Evolutionary conservation across 179 eudicot species (phyloP).

Genomic region (Sideroxylon spinosum): DNA sequence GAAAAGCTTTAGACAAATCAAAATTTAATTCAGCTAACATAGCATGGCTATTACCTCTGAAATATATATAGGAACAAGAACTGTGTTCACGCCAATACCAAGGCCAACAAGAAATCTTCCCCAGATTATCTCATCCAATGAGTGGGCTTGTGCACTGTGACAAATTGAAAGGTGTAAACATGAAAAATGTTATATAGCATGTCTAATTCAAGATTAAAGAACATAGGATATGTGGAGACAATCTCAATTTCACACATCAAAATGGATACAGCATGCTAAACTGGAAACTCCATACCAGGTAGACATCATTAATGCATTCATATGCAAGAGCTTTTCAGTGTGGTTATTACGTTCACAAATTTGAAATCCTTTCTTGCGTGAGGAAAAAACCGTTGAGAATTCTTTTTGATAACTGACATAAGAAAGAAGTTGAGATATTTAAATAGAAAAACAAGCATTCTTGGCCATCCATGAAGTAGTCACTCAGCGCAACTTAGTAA

Average conservation of each 20-base stretch:
- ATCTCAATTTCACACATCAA: neutral
- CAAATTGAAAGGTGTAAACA: constrained; percentile 14
- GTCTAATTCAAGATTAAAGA: neutral
- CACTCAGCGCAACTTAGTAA: neutral
- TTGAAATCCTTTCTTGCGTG: neutral
- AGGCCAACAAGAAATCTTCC: constrained; percentile 90
- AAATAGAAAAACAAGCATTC: no score
- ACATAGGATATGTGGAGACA: neutral
- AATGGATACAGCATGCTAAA: neutral
- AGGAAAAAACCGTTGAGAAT: neutral
- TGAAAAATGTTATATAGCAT: neutral
- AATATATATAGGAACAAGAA: constrained; percentile 76
- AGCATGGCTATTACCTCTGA: constrained; percentile 56
- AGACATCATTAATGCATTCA: neutral
- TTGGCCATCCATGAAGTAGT: neutral
- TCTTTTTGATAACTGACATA: neutral
- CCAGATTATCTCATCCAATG: constrained; percentile 59
- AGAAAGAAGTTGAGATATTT: no score
- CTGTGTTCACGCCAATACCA: constrained; percentile 87
- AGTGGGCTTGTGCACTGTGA: constrained; percentile 79
- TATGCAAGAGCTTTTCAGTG: neutral
- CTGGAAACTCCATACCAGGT: neutral
- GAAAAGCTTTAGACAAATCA: neutral
- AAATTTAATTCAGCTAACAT: neutral
- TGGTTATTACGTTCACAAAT: neutral